Conservation (phyloP, 768 basidiomycete genomes). For the Phaffia australis region DNA sequence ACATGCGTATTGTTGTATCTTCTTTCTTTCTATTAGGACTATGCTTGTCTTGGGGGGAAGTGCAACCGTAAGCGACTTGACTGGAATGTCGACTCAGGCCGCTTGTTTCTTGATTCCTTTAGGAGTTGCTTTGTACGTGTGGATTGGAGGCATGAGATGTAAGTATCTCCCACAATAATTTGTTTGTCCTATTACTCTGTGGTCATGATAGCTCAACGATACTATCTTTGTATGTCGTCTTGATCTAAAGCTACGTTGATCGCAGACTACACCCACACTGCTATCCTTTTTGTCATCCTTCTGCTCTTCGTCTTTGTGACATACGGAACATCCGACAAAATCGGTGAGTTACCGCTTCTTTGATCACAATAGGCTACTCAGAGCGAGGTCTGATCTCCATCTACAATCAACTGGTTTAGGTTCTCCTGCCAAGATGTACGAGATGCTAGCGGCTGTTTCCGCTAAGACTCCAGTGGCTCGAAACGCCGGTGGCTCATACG, state of each 20-base stretch:
- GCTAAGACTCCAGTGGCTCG: slow-evolving; percentile 53
- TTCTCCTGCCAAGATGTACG: slow-evolving; percentile 63
- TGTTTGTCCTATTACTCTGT: no score
- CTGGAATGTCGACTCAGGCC: slow-evolving; percentile 80
- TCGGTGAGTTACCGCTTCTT: slow-evolving; percentile 44
- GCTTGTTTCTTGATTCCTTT: slow-evolving; percentile 84
- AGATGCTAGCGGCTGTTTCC: slow-evolving; percentile 56
- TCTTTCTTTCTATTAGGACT: slow-evolving; percentile 26
- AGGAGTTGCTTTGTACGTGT: slow-evolving; percentile 67
- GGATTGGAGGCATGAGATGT: slow-evolving; percentile 37
- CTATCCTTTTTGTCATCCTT: slow-evolving; percentile 77
- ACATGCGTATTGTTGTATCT: background rate
- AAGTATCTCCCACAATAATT: background rate
- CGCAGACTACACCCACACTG: slow-evolving; percentile 62
- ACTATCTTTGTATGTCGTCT: background rate
- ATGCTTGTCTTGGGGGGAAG: slow-evolving; percentile 45
- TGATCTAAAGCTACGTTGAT: slow-evolving; percentile 32
- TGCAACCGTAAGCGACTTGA: slow-evolving; percentile 75
- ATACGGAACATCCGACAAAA: slow-evolving; percentile 63
- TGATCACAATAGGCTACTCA: no score
- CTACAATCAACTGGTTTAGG: background rate
- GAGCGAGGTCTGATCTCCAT: background rate
- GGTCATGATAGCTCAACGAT: no score
- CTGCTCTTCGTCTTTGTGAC: slow-evolving; percentile 63
- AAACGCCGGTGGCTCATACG: slow-evolving; percentile 75